These are phyloP conservation scores for Castanea sativa DNA, from an alignment of 306 rosid genomes.

Conservation along the genomic window DNA sequence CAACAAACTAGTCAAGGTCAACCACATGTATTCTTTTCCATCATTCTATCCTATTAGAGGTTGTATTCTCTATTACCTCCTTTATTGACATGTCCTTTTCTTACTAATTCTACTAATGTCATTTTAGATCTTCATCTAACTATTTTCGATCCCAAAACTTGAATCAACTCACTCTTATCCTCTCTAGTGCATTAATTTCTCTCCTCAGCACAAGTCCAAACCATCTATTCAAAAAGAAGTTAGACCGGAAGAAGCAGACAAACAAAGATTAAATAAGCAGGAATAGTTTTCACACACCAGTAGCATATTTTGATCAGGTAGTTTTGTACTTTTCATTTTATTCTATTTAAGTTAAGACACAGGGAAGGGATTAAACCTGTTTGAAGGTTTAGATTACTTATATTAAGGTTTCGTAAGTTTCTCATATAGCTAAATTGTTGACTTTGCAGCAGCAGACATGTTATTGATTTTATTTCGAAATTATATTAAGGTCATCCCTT, in stretches of 20 bases:
- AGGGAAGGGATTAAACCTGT: neutral
- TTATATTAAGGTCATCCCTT: neutral
- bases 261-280: neutral
- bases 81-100: too few species aligned
- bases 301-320: neutral
- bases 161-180: too few species aligned
- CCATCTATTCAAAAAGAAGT: neutral
- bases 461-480: neutral
- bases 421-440: neutral
- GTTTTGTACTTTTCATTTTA: neutral
- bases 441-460: neutral
- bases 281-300: neutral
- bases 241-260: neutral
- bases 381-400: neutral
- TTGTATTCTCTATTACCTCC: too few species aligned
- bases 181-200: too few species aligned
- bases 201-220: too few species aligned
- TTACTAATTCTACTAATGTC: too few species aligned
- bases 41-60: too few species aligned
- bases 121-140: too few species aligned
- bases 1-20: too few species aligned
- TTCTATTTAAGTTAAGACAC: neutral
- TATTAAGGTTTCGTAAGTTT: neutral
- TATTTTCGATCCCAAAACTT: too few species aligned
- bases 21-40: too few species aligned